Conservation (phyloP, 495 filamentous ascomycete species). For the Hyphodiscus hymeniophilus region DNA sequence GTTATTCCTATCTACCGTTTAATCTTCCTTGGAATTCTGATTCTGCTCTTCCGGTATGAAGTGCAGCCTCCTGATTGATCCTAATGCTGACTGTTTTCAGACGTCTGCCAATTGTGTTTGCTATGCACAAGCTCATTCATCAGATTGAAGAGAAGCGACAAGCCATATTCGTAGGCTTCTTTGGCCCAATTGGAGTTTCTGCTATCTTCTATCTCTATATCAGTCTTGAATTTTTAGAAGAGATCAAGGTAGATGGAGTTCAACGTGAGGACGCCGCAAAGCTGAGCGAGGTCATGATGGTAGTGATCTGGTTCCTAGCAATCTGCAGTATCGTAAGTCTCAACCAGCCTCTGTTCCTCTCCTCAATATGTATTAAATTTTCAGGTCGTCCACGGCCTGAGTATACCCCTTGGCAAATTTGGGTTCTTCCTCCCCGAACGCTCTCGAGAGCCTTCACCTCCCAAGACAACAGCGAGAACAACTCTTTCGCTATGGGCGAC, state of each 20-base stretch:
- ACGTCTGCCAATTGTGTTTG: slow-evolving; percentile 68
- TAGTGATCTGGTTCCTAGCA: slow-evolving; percentile 82
- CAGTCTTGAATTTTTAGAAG: slow-evolving; percentile 56
- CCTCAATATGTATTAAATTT: slow-evolving; percentile 19
- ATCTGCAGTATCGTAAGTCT: slow-evolving; percentile 76
- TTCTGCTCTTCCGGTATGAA: slow-evolving; percentile 58
- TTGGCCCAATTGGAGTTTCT: slow-evolving; percentile 90
- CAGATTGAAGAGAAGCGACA: slow-evolving; percentile 70
- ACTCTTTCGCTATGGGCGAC: slow-evolving; percentile 10
- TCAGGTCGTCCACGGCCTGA: slow-evolving; percentile 79
- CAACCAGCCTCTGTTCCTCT: not conserved
- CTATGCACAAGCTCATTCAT: slow-evolving; percentile 65
- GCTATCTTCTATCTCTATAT: slow-evolving; percentile 87
- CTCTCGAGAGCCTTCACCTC: slow-evolving; percentile 42
- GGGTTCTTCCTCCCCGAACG: slow-evolving; percentile 74
- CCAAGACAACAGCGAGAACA: slow-evolving; percentile 26
- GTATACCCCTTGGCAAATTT: slow-evolving; percentile 74
- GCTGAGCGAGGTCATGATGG: slow-evolving; percentile 52
- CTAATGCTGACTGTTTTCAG: slow-evolving; percentile 31
- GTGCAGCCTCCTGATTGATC: slow-evolving; percentile 19
- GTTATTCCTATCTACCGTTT: slow-evolving; percentile 73
- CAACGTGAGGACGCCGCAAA: slow-evolving; percentile 57
- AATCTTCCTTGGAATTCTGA: slow-evolving; percentile 68
- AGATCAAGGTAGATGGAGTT: slow-evolving; percentile 47
- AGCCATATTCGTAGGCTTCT: slow-evolving; percentile 83